Evolutionary conservation across 2,329 filamentous ascomycete genomes (phyloP), one percentile per base, ranked within the genome.

Genomic region (Fusarium sacchari): DNA sequence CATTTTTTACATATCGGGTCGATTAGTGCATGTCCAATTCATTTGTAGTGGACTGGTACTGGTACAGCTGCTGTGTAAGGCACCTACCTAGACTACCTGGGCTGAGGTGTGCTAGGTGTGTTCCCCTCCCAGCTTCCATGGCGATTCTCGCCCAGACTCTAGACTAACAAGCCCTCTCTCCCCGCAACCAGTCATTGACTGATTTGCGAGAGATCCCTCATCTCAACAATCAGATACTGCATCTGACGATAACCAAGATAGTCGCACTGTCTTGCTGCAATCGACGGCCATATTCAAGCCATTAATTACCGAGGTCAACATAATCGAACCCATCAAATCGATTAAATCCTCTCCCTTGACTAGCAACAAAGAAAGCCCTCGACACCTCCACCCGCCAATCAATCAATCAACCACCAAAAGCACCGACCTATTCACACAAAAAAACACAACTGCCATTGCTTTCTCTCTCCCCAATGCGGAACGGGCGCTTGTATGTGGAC

Each of bases 401-500:
- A 30, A 44, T 20, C 49, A 28, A 22, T 53, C 50, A 69, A 44
- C 32, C 60, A 28, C 44, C 44, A 62, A 53, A 68, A 49, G 43
- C 47, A 56, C 59, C 60, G 34, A 39, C 49, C 37, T 53, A 52
- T 62, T 58, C 60, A 42, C 59, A 55, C 59, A 28, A 17, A 55
- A 44, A 58, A 47, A 53, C 47, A 55, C 52, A 44, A 53, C 62
- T 66, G 42, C 53, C 63, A 60, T 59, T 64, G 53, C 46, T 57
- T 57, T 59, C 36, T 62, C 59, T 62, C 53, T 60, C 64, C 75
- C 79, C 79, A 77, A 82, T 82, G 81, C 75, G 72, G 78, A 68
- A 74, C 75, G 78, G 73, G 61, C 71, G 73, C 73, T 76, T 78
- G 78, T 73, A 82, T 82, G 81, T 80, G 80, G 80, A 81, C 78